phyloP scores from a whole-genome alignment of 176 grass and related monocot genomes.

The Phragmites australis region DNA sequence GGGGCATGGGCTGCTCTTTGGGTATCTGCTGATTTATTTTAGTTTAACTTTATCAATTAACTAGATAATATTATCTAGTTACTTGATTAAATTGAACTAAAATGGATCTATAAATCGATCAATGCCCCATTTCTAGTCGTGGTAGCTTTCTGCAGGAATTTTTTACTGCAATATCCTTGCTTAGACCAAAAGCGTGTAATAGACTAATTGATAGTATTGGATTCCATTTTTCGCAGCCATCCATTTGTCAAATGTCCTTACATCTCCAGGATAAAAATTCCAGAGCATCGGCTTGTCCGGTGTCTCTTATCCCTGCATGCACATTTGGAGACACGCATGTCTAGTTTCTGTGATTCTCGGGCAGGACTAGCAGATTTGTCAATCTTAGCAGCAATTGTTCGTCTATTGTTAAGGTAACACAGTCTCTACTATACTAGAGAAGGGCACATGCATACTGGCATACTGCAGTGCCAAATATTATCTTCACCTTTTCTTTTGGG shows the following conservation, averaged over 20 bases:
- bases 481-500: not conserved
- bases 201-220: conserved; percentile 25
- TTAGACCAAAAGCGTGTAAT: conserved; percentile 36
- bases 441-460: conserved; percentile 27
- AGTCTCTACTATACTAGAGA: conserved; percentile 1
- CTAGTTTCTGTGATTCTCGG: conserved; percentile 29
- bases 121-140: too few relatives aligned
- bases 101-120: too few relatives aligned
- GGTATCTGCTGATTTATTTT: too few relatives aligned
- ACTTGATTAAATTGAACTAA: too few relatives aligned
- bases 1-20: too few relatives aligned
- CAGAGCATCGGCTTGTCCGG: conserved; percentile 35
- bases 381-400: conserved; percentile 15
- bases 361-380: conserved; percentile 24
- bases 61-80: too few relatives aligned
- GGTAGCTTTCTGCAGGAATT: conserved; percentile 26
- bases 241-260: conserved; percentile 36
- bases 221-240: conserved; percentile 37
- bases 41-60: too few relatives aligned
- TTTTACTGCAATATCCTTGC: conserved; percentile 26
- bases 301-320: conserved; percentile 32
- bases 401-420: conserved; percentile 19
- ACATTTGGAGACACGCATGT: conserved; percentile 27
- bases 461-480: conserved; percentile 15
- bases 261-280: conserved; percentile 15